Evolutionary conservation across 108 stramenopile genomes (phyloP), one percentile per base, ranked within the genome.

Genomic region (Cyclostephanos tholiformis): DNA sequence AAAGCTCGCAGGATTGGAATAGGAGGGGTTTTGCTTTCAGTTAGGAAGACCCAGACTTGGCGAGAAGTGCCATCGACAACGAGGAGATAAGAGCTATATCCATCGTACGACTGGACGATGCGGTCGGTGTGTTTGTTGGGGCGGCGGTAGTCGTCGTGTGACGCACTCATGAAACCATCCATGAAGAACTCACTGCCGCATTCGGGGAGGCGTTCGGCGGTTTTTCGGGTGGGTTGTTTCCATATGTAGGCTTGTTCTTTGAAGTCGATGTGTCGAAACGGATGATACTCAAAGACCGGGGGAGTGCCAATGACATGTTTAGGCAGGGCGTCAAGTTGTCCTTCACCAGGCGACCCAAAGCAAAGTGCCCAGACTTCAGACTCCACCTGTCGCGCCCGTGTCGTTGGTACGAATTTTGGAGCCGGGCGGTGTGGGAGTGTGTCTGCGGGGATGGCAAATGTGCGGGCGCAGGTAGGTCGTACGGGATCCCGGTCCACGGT

Each of bases 291-390:
- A 56, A 56, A 56, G 11, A 25, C 11, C 11, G n/a, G n/a, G n/a
- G 57, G 27, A 17, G 11, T 3, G 57, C 57, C 27, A 29, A 5
- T 9, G 7, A 4, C 6, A 17, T 29, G 27, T 3, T 26, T 3
- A 30, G 57, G 57, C 16, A 58, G 25, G 16, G 16, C 27, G 27
- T 29, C 27, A 12, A 56, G 23, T 23, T 56, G 55, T 2, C 55
- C 20, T 23, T 56, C 23, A 23, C n/a, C 23, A 5, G 27, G 29
- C 2, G 16, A 58, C 4, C 57, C 57, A 26, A 58, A 29, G 6
- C 57, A 4, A 17, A 29, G 27, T 26, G 26, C 57, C 57, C 57
- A 58, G 29, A 58, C 27, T 58, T 58, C 57, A 9, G 41, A 41
- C 8, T 41, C 41, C 12, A 41, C 41, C 41, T 41, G 41, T 10